A percentile compares a stretch with the other conserved stretches of the same genome.
These are phyloP conservation scores for Begonia loranthoides DNA, from an alignment of 306 rosid genomes.

Conservation along the genomic window DNA sequence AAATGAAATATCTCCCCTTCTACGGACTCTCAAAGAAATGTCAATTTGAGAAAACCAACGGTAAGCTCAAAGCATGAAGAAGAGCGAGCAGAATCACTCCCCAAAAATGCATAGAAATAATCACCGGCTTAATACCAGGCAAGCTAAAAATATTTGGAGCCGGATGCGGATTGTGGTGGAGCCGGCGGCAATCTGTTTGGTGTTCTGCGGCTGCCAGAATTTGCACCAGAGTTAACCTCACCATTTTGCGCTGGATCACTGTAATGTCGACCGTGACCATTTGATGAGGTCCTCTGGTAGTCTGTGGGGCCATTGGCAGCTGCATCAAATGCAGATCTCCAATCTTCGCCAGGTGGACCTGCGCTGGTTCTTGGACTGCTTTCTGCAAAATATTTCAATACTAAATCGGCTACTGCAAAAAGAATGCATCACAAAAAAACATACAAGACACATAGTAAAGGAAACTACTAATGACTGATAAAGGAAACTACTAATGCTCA, in stretches of 20 bases:
- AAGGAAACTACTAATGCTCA: no score
- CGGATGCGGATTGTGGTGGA: slow-evolving; percentile 61
- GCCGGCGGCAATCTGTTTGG: slow-evolving; percentile 83
- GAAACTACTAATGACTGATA: no score
- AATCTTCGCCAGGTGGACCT: slow-evolving; percentile 62
- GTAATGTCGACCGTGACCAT: slow-evolving; percentile 63
- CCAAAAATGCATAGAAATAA: slow-evolving; percentile 37
- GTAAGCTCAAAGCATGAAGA: slow-evolving; percentile 18
- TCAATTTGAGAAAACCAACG: slow-evolving; percentile 22
- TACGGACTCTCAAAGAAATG: slow-evolving; percentile 34
- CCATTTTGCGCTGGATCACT: slow-evolving; percentile 82
- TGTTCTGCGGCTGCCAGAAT: slow-evolving; percentile 76
- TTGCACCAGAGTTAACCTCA: slow-evolving; percentile 46
- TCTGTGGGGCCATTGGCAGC: slow-evolving; percentile 59
- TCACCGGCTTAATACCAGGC: slow-evolving; percentile 11
- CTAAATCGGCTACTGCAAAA: not conserved
- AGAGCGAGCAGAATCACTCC: slow-evolving; percentile 29
- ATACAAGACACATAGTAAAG: no score
- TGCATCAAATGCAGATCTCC: slow-evolving; percentile 94
- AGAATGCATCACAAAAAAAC: no score
- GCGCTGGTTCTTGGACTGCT: slow-evolving; percentile 68
- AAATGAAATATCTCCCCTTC: slow-evolving; percentile 24
- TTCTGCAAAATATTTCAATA: slow-evolving; percentile 28
- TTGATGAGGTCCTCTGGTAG: slow-evolving; percentile 49
- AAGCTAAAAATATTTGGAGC: slow-evolving; percentile 44